Base-by-base conservation (phyloP, 164 flowering plant genomes). In the Akebia trifoliata region DNA sequence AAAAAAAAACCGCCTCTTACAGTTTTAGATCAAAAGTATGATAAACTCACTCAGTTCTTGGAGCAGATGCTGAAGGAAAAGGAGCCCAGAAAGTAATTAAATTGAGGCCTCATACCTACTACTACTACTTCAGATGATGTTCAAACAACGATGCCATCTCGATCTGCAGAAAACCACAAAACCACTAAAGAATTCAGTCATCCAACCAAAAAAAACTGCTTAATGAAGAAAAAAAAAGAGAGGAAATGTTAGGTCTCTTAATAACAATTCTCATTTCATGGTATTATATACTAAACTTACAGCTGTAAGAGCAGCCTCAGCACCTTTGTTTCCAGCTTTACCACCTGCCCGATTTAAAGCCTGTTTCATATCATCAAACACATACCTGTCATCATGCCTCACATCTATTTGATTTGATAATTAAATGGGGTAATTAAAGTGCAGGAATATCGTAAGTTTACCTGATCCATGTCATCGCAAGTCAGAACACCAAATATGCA, bases 291-390 rank as follows among this genome's bases (percentile, higher is more conserved):
- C 42, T 54, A 36, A 70, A 90, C 97, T 85, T 87, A 93, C 99
- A 49, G 99, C 97, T 9, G 93, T 87, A 66, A 94, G 61, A 28
- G 99, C 99, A 65, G 90, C 79, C 74, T 94, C 99, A 18, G 99
- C 62, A 36, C 97, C 99, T 72, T 94, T 94, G 70, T 94, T 94
- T 55, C 99, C 99, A 54, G 89, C 54, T 70, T 94, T 90, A 31
- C 99, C 99, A 58, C 99, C 99, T 51, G 95, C 87, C 43, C 99
- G 78, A 50, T 94, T 82, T 30, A 94, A 28, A 66, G 99, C 99
- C 97, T 92, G 80, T 67, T n/a, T n/a, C n/a, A n/a, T n/a, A n/a
- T n/a, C n/a, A n/a, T n/a, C n/a, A n/a, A n/a, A n/a, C n/a, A 36
- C 26, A 36, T 14, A 37, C 12, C 47, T n/a, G n/a, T n/a, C 57